phyloP scores from a whole-genome alignment of 2,329 filamentous ascomycete species.

The Tolypocladium album region DNA sequence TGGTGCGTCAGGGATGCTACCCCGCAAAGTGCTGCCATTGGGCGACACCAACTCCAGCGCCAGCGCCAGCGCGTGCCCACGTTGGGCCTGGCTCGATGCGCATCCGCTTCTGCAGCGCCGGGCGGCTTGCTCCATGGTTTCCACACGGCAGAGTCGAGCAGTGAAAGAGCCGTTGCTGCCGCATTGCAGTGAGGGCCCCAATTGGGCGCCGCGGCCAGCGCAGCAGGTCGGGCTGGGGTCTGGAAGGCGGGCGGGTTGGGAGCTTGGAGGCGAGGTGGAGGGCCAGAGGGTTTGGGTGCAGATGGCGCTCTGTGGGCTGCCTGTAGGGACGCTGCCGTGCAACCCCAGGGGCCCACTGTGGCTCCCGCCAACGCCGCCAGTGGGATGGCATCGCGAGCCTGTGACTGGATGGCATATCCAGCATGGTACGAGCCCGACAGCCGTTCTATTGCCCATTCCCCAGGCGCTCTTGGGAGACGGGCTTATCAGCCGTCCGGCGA shows the following conservation, averaged over 20 bases:
- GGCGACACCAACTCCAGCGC: neutral
- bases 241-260: neutral
- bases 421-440: neutral
- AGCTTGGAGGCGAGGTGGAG: neutral
- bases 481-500: neutral
- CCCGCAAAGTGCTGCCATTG: constrained; percentile 7
- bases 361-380: neutral
- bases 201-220: neutral
- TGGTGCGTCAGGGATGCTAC: constrained; percentile 5
- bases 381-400: neutral
- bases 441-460: neutral
- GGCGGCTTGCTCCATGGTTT: neutral
- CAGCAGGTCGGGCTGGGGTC: neutral
- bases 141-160: neutral
- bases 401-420: neutral
- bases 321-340: neutral
- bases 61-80: neutral
- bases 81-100: neutral
- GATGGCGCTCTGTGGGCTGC: neutral
- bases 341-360: neutral
- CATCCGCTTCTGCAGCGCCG: neutral
- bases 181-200: neutral
- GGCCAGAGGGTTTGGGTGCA: neutral
- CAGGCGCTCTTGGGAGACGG: neutral
- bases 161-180: neutral